phyloP scores from a whole-genome alignment of 2,329 filamentous ascomycete species.

The Trichoderma atrobrunneum region DNA sequence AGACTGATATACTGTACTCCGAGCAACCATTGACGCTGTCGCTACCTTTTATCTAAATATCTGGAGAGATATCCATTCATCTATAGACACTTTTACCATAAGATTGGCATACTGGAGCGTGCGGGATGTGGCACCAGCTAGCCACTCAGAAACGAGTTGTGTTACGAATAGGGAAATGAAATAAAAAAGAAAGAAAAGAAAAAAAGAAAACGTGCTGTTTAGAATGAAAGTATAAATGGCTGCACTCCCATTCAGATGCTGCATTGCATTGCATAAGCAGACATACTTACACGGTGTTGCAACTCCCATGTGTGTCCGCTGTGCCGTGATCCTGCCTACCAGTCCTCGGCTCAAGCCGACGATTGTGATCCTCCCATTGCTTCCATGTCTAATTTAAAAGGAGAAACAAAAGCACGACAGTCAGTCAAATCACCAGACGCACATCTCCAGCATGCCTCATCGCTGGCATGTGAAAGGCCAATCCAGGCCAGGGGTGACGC shows the following conservation, averaged over 20 bases:
- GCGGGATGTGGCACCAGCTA: background rate
- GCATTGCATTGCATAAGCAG: background rate
- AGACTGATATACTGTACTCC: background rate
- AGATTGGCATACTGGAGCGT: background rate
- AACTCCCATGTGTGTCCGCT: background rate
- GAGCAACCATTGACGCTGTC: background rate
- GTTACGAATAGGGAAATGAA: background rate
- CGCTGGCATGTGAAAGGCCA: conserved; percentile 19
- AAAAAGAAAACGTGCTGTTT: background rate
- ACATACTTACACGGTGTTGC: background rate
- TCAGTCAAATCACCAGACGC: background rate
- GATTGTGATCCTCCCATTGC: background rate
- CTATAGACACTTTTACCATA: background rate
- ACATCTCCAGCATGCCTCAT: background rate
- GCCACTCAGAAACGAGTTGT: background rate
- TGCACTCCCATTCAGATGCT: background rate
- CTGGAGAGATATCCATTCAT: background rate
- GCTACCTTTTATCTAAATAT: too few species aligned
- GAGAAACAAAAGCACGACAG: background rate
- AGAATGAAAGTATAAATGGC: background rate
- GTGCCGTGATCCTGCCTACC: background rate
- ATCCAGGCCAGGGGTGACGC: background rate
- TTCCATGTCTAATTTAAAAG: background rate
- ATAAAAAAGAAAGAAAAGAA: background rate
- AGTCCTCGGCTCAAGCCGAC: background rate